Conservation (phyloP, 1,284 basidiomycete species). For the Mycena citricolor region DNA sequence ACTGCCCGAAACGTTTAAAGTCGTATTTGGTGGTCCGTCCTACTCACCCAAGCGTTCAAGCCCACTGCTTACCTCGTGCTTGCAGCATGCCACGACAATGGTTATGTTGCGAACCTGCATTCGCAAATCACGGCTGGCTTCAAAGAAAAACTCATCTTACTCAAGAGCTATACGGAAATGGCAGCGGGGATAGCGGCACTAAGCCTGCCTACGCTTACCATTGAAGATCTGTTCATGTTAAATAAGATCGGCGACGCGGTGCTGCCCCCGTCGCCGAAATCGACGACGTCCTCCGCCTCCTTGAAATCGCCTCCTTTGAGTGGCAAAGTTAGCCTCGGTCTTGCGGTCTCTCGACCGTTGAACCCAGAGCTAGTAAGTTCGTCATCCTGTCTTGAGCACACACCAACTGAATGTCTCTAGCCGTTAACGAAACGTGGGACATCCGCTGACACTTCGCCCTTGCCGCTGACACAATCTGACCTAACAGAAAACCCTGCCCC, state of each 20-base stretch:
- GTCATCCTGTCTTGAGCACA: conserved; percentile 13
- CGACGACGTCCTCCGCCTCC: conserved; percentile 1
- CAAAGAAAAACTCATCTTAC: conserved; percentile 63
- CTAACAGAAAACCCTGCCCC: conserved; percentile 56
- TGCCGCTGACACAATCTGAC: conserved; percentile 21
- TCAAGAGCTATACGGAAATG: conserved; percentile 62
- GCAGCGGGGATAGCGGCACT: conserved; percentile 59
- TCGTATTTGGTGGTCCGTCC: conserved; percentile 59
- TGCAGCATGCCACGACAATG: conserved; percentile 70
- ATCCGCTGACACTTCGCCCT: conserved; percentile 18
- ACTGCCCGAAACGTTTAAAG: conserved; percentile 57
- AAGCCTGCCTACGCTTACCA: conserved; percentile 50
- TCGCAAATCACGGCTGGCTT: conserved; percentile 65
- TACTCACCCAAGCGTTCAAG: not conserved
- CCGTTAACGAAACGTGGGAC: conserved; percentile 57
- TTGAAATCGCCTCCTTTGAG: conserved; percentile 5
- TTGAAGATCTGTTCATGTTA: conserved; percentile 62
- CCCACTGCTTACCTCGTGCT: conserved; percentile 7
- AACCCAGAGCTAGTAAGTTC: conserved; percentile 53
- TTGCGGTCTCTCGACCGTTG: conserved; percentile 38
- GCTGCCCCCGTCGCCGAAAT: conserved; percentile 1
- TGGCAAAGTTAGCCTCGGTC: conserved; percentile 9
- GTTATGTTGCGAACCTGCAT: conserved; percentile 62
- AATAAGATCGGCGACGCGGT: conserved; percentile 41
- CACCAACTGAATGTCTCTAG: conserved; percentile 33